Evolutionary conservation across 2,329 filamentous ascomycete species (phyloP).

Genomic region (Penicillium sp.): DNA sequence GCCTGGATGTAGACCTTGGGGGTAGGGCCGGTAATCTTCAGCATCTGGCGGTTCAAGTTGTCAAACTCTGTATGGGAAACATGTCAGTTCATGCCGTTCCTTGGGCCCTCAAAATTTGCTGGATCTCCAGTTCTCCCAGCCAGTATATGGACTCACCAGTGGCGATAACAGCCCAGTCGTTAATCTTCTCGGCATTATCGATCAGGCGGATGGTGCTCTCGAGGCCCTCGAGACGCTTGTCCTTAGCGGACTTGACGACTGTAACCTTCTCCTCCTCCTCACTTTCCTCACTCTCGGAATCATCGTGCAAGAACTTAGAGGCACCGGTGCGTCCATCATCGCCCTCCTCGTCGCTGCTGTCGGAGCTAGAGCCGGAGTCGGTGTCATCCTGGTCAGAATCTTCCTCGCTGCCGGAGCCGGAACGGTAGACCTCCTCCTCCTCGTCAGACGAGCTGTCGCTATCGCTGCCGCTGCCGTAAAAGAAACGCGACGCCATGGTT

Average conservation of each 20-base stretch:
- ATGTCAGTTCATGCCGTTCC: conserved; percentile 16
- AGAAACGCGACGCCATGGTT: conserved; percentile 87
- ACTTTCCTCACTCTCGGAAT: conserved; percentile 72
- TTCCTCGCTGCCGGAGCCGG: conserved; percentile 61
- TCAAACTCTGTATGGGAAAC: conserved; percentile 69
- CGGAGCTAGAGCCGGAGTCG: conserved; percentile 53
- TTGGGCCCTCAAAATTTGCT: background rate
- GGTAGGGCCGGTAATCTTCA: conserved; percentile 73
- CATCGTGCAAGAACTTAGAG: conserved; percentile 77
- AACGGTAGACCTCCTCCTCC: conserved; percentile 81
- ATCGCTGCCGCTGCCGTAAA: conserved; percentile 93
- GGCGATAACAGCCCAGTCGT: conserved; percentile 92
- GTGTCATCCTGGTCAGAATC: conserved; percentile 57
- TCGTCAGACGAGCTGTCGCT: conserved; percentile 91
- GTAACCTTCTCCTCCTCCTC: conserved; percentile 83
- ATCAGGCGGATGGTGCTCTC: conserved; percentile 86
- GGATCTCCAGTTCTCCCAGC: background rate
- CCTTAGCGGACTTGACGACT: conserved; percentile 94
- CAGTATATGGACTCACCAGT: conserved; percentile 60
- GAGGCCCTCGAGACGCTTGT: conserved; percentile 93
- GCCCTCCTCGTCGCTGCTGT: conserved; percentile 50
- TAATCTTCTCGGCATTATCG: conserved; percentile 96
- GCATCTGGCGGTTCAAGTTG: conserved; percentile 83
- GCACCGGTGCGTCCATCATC: conserved; percentile 65
- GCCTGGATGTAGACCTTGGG: conserved; percentile 93